Conservation (phyloP, 345 rosid genomes). For the Geranium rotundifolium region DNA sequence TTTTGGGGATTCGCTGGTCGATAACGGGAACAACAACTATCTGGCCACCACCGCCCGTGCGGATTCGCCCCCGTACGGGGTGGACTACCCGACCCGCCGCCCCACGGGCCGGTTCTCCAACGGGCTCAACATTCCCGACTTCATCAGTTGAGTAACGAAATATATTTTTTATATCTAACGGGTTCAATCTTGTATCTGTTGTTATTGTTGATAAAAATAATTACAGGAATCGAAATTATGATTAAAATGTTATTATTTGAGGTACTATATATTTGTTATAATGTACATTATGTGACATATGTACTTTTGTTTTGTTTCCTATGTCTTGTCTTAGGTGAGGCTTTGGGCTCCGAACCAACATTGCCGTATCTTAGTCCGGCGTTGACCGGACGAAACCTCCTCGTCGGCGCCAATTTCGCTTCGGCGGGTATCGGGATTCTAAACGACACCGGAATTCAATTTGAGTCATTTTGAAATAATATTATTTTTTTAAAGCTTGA, state of each 20-base stretch:
- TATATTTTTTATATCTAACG: too few species aligned
- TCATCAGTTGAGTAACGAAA: slow-evolving; percentile 7
- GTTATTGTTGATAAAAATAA: too few species aligned
- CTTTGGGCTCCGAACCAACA: slow-evolving; percentile 10
- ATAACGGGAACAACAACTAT: slow-evolving; percentile 18
- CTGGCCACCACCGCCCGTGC: slow-evolving; percentile 16
- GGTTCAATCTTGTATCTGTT: too few species aligned
- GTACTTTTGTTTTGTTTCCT: background rate
- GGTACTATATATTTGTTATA: background rate
- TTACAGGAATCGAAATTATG: too few species aligned
- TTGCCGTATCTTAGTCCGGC: slow-evolving; percentile 14
- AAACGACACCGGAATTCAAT: slow-evolving; percentile 16
- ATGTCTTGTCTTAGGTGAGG: slow-evolving; percentile 2
- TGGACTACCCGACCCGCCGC: slow-evolving; percentile 12
- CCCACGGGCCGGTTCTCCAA: slow-evolving; percentile 21
- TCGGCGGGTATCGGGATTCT: slow-evolving; percentile 19
- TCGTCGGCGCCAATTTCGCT: slow-evolving; percentile 18
- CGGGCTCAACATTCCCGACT: slow-evolving; percentile 13
- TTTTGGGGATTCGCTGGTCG: slow-evolving; percentile 16
- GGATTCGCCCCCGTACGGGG: slow-evolving; percentile 13
- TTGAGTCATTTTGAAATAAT: background rate
- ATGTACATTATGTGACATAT: background rate
- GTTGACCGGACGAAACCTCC: slow-evolving; percentile 11
- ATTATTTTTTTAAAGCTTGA: too few species aligned
- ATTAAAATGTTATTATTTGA: too few species aligned